Percentiles rank a stretch among this genome's conserved stretches.
Conservation (phyloP, 2,329 filamentous ascomycete species). For the Colletotrichum kahawae region DNA sequence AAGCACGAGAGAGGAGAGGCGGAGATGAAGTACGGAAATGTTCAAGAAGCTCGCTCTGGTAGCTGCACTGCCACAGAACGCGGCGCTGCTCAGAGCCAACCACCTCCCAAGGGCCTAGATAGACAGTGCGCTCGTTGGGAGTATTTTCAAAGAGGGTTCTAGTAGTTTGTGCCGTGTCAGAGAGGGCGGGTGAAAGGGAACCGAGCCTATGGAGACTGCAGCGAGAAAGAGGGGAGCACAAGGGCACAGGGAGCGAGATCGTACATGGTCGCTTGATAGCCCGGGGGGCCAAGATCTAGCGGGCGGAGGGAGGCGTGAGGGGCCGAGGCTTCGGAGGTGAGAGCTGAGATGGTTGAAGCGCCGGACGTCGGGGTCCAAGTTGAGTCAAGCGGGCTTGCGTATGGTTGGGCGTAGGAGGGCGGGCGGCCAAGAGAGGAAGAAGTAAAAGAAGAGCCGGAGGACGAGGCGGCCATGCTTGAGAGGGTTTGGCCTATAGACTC, state of each 20-base stretch:
- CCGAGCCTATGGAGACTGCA: not conserved
- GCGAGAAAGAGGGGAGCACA: not conserved
- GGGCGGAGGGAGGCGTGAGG: conserved; percentile 46
- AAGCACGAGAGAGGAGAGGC: not conserved
- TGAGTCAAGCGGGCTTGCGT: conserved; percentile 48
- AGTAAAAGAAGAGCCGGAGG: conserved; percentile 53
- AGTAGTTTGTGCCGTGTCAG: conserved; percentile 18
- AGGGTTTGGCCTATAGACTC: not conserved
- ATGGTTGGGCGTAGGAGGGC: conserved; percentile 44
- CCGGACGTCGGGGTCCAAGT: conserved; percentile 51
- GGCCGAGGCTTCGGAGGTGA: conserved; percentile 43
- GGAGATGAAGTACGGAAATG: conserved; percentile 48
- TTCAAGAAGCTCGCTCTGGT: conserved; percentile 55
- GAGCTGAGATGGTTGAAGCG: conserved; percentile 48
- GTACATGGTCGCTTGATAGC: conserved; percentile 60
- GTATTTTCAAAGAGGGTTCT: conserved; percentile 58
- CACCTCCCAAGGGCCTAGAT: conserved; percentile 59
- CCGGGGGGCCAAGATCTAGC: conserved; percentile 57
- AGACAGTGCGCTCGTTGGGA: conserved; percentile 52
- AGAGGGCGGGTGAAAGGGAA: not conserved
- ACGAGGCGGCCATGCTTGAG: conserved; percentile 43
- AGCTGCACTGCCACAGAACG: conserved; percentile 59
- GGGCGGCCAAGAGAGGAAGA: conserved; percentile 49
- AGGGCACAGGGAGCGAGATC: conserved; percentile 7
- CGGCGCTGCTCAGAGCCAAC: conserved; percentile 51